phyloP scores from a whole-genome alignment of 1,284 basidiomycete species.

The Sanghuangporus weigelae region DNA sequence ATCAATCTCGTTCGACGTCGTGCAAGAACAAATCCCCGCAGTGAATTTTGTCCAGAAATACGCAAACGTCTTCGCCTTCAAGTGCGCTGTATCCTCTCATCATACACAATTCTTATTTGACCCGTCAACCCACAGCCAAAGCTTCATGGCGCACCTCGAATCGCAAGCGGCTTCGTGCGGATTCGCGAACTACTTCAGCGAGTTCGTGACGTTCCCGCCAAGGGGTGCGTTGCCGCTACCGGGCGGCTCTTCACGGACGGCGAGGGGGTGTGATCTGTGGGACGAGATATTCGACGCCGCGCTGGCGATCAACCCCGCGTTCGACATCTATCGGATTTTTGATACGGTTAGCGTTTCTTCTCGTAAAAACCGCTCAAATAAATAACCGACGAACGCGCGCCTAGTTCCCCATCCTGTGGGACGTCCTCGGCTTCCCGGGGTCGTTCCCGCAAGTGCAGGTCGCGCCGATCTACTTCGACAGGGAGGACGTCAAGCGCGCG shows the following conservation, averaged over 20 bases:
- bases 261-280: constrained; percentile 62
- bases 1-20: constrained; percentile 50
- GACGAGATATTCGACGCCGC: constrained; percentile 55
- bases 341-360: constrained; percentile 52
- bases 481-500: constrained; percentile 61
- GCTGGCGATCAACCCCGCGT: constrained; percentile 57
- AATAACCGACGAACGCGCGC: not conserved
- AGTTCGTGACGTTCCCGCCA: constrained; percentile 64
- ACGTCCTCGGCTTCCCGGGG: constrained; percentile 75
- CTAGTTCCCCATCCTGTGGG: constrained; percentile 57
- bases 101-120: constrained; percentile 14
- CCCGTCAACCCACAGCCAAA: constrained; percentile 37
- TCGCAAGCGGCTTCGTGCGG: constrained; percentile 47
- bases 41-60: constrained; percentile 70
- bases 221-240: constrained; percentile 54
- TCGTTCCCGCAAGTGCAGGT: constrained; percentile 48
- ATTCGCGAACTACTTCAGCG: constrained; percentile 57
- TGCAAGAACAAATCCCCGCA: constrained; percentile 62
- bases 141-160: constrained; percentile 58
- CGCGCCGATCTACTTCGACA: constrained; percentile 58
- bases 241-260: constrained; percentile 38
- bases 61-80: constrained; percentile 61
- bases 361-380: no score
- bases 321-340: constrained; percentile 54
- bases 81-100: constrained; percentile 35